A percentile compares a stretch with the other conserved stretches of the same genome.
Conservation (phyloP, 305 asterid genomes). For the Plantago lanceolata region DNA sequence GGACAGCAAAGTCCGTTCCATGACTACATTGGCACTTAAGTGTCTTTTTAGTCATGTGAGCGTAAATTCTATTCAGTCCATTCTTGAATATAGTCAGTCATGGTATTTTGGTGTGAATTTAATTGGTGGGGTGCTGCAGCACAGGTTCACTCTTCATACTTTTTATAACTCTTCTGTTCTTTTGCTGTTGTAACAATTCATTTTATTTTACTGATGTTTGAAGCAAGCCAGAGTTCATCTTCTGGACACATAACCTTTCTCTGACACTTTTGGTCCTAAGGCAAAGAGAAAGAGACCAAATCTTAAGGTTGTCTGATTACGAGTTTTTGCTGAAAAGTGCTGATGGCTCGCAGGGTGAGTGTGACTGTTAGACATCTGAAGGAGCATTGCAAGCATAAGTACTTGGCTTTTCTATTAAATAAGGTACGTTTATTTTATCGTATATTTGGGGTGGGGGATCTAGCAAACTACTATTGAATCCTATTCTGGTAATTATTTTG, state of each 20-base stretch:
- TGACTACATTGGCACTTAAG: constrained; percentile 79
- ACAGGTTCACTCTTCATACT: constrained; percentile 48
- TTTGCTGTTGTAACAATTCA: constrained; percentile 21
- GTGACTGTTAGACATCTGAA: constrained; percentile 45
- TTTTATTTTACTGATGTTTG: constrained; percentile 21
- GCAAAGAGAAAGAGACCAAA: constrained; percentile 81
- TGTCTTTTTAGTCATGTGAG: constrained; percentile 69
- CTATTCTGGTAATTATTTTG: constrained; percentile 25
- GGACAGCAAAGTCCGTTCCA: constrained; percentile 73
- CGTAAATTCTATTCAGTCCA: constrained; percentile 40
- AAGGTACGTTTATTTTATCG: constrained; percentile 47
- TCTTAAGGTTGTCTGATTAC: constrained; percentile 63
- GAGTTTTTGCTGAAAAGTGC: constrained; percentile 69
- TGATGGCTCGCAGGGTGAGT: constrained; percentile 82
- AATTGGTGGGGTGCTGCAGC: constrained; percentile 82
- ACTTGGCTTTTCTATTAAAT: constrained; percentile 77
- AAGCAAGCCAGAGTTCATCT: constrained; percentile 97
- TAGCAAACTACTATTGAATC: neutral
- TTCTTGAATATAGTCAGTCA: constrained; percentile 59
- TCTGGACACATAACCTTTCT: constrained; percentile 78
- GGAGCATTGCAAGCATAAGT: constrained; percentile 88
- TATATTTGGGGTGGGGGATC: constrained; percentile 4
- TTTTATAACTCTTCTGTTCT: neutral
- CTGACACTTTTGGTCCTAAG: constrained; percentile 90
- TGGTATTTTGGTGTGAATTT: constrained; percentile 74